Base-by-base conservation (phyloP, 768 basidiomycete species). In the Tulasnella sp. region DNA sequence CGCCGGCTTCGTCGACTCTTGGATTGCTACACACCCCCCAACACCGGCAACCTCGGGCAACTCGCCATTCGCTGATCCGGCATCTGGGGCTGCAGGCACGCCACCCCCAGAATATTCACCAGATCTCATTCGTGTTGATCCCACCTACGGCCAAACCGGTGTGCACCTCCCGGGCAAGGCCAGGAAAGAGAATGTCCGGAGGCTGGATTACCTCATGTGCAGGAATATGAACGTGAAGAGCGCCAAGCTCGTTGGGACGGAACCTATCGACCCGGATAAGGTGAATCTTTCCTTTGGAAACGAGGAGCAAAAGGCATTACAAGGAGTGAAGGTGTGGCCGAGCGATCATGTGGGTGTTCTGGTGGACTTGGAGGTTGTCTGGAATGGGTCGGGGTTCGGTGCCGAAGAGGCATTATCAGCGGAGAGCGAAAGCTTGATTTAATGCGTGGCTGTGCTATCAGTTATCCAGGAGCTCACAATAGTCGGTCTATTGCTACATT, bases 311-410 rank as follows among this genome's bases (percentile, higher is more conserved):
- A 69, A 26, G 75, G 37, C 37, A 15, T 39, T 57, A n/a, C 26
- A 76, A 26, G 75, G 44, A 15, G n/a, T 76, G 15, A 39, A 32
- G n/a, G 57, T 76, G 29, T 76, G 35, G 32, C 75, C 75, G n/a
- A 76, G 75, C 29, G 75, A 76, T n/a, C 75, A 76, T 55, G 44
- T 37, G 32, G 75, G 75, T 7, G 75, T 76, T 10, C 18, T 57
- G 26, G 61, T 69, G 20, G 75, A 76, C 35, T 16, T 76, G 35
- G 61, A 76, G 75, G 48, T 74, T 23, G 73, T 74, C 23, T 61
- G 57, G 57, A 15, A 61, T 29, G 57, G 26, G 26, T 57, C 55
- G 16, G 9, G 57, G 5, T 5, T 23, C 57, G 20, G 1, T 13
- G n/a, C n/a, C 18, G 57, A 61, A 61, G 23, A n/a, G 5, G 3